A percentile compares a stretch with the other conserved stretches of the same genome.
Conservation (phyloP, 345 rosid species). For the Euphorbia pulcherrima region DNA sequence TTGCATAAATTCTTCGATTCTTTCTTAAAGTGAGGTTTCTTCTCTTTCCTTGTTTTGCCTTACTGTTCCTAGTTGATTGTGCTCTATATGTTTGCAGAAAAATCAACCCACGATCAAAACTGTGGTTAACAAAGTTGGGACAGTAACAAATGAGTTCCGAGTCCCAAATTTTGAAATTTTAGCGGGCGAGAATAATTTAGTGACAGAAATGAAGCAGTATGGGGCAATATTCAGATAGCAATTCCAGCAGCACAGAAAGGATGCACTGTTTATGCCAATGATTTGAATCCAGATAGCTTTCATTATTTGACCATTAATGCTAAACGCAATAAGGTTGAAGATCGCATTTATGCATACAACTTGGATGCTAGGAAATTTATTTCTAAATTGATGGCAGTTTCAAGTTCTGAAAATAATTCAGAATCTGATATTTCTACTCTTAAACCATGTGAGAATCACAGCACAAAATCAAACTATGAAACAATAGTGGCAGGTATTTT, state of each 20-base stretch:
- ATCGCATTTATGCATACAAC: slow-evolving; percentile 51
- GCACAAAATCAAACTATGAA: slow-evolving; percentile 18
- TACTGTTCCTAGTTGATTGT: not conserved
- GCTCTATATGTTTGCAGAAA: slow-evolving; percentile 47
- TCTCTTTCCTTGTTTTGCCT: too few species aligned
- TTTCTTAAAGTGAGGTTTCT: not conserved
- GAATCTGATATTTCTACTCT: slow-evolving; percentile 32
- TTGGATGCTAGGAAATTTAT: slow-evolving; percentile 87
- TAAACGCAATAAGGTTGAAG: slow-evolving; percentile 74
- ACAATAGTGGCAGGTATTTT: slow-evolving; percentile 41
- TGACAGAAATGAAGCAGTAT: slow-evolving; percentile 87
- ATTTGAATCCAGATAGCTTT: slow-evolving; percentile 76
- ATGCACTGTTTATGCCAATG: slow-evolving; percentile 85
- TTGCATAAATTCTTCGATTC: not conserved
- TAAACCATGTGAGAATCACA: slow-evolving; percentile 27
- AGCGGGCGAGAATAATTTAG: slow-evolving; percentile 77
- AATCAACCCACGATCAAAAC: slow-evolving; percentile 81
- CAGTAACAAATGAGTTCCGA: slow-evolving; percentile 79
- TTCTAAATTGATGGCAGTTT: slow-evolving; percentile 50
- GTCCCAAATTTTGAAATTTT: slow-evolving; percentile 90
- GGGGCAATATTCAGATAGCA: slow-evolving; percentile 88
- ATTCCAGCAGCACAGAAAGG: slow-evolving; percentile 93
- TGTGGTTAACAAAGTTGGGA: slow-evolving; percentile 78
- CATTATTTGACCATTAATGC: slow-evolving; percentile 82
- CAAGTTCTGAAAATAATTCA: slow-evolving; percentile 32